A percentile compares a stretch with the other conserved stretches of the same genome.
These are phyloP conservation scores for Glonium stellatum DNA, from an alignment of 495 filamentous ascomycete genomes.

Conservation along the genomic window DNA sequence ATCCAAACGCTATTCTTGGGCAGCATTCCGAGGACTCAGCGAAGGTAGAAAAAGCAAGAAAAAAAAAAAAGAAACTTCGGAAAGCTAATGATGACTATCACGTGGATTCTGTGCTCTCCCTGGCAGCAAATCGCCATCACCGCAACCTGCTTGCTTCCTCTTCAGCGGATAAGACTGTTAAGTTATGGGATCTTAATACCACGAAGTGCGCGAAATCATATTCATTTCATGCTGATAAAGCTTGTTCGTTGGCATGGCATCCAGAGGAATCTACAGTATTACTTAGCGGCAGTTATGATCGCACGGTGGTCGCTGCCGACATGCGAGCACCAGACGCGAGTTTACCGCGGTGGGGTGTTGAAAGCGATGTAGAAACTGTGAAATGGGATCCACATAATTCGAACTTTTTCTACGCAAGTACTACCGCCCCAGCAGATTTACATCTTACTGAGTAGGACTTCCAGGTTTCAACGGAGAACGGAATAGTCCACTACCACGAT, in stretches of 20 bases:
- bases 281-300: constrained; percentile 88
- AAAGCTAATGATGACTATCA: constrained; percentile 89
- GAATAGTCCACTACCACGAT: constrained; percentile 83
- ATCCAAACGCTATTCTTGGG: constrained; percentile 94
- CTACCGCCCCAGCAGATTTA: background rate
- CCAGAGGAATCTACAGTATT: constrained; percentile 76
- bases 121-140: constrained; percentile 86
- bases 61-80: constrained; percentile 73
- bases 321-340: constrained; percentile 83
- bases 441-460: background rate
- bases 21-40: constrained; percentile 55
- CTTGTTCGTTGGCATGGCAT: constrained; percentile 93
- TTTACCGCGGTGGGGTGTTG: constrained; percentile 76
- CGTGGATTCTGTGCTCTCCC: constrained; percentile 84
- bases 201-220: constrained; percentile 92
- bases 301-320: constrained; percentile 82
- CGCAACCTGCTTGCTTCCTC: constrained; percentile 91
- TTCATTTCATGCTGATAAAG: constrained; percentile 83
- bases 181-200: constrained; percentile 94
- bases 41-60: constrained; percentile 53
- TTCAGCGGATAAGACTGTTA: constrained; percentile 93
- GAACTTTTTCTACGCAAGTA: constrained; percentile 75
- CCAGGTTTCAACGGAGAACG: constrained; percentile 74
- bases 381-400: constrained; percentile 88
- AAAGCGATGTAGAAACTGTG: constrained; percentile 88